Evolutionary conservation across 1,139 yeast species (phyloP), one percentile per base, ranked within the genome.

Genomic region (Nakaseomyces kungkrabaensis): DNA sequence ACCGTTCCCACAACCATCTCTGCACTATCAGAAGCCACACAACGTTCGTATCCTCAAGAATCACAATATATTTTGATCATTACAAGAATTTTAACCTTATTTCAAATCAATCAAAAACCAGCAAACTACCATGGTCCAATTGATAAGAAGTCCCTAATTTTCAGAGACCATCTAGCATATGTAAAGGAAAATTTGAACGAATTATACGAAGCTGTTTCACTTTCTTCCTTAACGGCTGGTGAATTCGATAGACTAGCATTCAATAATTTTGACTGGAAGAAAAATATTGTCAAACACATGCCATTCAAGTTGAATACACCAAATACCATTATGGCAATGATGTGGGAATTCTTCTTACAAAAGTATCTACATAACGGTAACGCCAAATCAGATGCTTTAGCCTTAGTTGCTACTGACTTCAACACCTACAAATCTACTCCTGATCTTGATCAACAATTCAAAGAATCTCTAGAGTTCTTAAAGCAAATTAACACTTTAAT

Each of bases 91-190:
- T 77, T 84, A 40, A 72, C 83, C 1, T 70, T 82, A 44, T 74
- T 78, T 52, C 74, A 73, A 54, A 69, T 81, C 42, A 72, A 76
- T 24, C 79, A 81, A 56, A 71, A 67, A 26, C 82, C 85, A 4
- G 74, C 77, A 36, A 80, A 79, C 54, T 77, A 82, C 61, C 78
- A 78, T 51, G 92, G 92, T 0, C 90, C 92, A 4, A 71, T 85
- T 43, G 83, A 86, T 26, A 74, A 84, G 54, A 74, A 76, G 49
- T 71, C 85, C 37, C 69, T 84, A 50, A 73, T 78, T 43, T 85
- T 84, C 63, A 77, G 92, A 61, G 82, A 89, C 13, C 81, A 82
- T 52, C 66, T 83, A 47, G 75, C 79, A 51, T 77, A 78, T 48
- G 68, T 85, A 47, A 73, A 75, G 37, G 68, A 67, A 22, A 74